Percentiles rank a stretch among this genome's conserved stretches.
Conservation (phyloP, 2,329 filamentous ascomycete species). For the Calycina marina region DNA sequence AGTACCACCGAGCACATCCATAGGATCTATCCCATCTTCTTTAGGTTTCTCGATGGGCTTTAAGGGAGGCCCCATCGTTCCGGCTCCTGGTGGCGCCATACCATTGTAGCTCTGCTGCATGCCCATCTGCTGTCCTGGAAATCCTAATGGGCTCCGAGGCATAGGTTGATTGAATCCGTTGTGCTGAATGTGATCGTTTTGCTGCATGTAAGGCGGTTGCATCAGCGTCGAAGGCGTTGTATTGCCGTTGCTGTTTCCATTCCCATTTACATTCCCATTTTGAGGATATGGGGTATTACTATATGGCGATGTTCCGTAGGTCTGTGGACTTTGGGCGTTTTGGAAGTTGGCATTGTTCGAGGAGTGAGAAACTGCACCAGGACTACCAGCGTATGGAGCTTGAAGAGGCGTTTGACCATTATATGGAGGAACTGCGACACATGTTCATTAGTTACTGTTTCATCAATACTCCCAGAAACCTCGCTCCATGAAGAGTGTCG, state of each 20-base stretch:
- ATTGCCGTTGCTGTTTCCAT: constrained; percentile 14
- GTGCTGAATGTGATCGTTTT: constrained; percentile 19
- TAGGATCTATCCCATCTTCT: constrained; percentile 57
- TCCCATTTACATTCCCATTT: too few species aligned
- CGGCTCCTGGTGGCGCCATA: constrained; percentile 24
- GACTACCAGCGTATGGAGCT: constrained; percentile 35
- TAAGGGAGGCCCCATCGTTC: constrained; percentile 42
- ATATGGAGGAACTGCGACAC: constrained; percentile 49
- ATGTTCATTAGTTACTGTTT: too few species aligned
- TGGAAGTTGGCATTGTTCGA: too few species aligned
- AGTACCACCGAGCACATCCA: constrained; percentile 70
- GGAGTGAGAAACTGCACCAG: too few species aligned
- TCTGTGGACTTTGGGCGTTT: too few species aligned
- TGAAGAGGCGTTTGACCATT: too few species aligned
- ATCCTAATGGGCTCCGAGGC: constrained; percentile 14
- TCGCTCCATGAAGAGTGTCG: too few species aligned
- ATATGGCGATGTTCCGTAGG: constrained; percentile 6
- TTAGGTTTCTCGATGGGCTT: constrained; percentile 39
- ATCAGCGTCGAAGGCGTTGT: constrained; percentile 15
- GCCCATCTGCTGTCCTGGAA: constrained; percentile 10
- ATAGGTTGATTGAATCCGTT: constrained; percentile 5
- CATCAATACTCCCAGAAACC: too few species aligned
- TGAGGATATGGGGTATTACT: too few species aligned
- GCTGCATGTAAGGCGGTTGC: constrained; percentile 14
- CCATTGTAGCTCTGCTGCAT: constrained; percentile 12